Percentiles rank a stretch among this genome's conserved stretches.
These are phyloP conservation scores for Botrytis pseudocinerea DNA, from an alignment of 2,329 filamentous ascomycete species.

Conservation along the genomic window DNA sequence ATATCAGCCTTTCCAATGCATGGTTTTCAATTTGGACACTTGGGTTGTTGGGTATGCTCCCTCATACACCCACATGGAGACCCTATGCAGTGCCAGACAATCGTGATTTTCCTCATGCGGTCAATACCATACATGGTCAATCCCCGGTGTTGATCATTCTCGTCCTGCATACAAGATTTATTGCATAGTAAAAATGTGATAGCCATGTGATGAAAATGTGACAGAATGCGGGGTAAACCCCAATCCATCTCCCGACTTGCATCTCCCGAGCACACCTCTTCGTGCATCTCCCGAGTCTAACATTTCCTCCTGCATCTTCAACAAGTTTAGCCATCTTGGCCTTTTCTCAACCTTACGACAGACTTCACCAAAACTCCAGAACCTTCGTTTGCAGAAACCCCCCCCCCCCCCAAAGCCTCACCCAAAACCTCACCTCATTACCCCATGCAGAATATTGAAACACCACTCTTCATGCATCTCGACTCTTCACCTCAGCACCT, in stretches of 20 bases:
- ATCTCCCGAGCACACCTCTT: neutral
- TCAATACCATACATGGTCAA: neutral
- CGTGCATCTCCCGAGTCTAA: neutral
- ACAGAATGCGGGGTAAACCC: constrained; percentile 10
- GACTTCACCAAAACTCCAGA: neutral
- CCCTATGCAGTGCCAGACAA: neutral
- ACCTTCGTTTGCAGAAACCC: neutral
- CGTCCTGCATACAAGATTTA: neutral
- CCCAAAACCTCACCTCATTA: neutral
- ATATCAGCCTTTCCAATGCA: neutral
- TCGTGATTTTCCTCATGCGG: neutral
- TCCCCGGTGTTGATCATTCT: neutral
- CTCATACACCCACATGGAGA: neutral
- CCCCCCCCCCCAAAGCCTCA: neutral
- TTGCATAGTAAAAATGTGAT: neutral
- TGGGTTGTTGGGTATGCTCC: neutral
- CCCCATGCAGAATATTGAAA: constrained; percentile 6
- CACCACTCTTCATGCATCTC: neutral
- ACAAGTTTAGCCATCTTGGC: constrained; percentile 1
- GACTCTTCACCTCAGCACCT: neutral
- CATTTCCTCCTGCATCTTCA: neutral
- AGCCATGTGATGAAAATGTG: neutral
- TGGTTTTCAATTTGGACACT: neutral
- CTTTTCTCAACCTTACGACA: neutral
- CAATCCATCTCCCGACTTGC: neutral